phyloP scores from a whole-genome alignment of 2,329 filamentous ascomycete genomes.

The Cryphonectria carpinicola region DNA sequence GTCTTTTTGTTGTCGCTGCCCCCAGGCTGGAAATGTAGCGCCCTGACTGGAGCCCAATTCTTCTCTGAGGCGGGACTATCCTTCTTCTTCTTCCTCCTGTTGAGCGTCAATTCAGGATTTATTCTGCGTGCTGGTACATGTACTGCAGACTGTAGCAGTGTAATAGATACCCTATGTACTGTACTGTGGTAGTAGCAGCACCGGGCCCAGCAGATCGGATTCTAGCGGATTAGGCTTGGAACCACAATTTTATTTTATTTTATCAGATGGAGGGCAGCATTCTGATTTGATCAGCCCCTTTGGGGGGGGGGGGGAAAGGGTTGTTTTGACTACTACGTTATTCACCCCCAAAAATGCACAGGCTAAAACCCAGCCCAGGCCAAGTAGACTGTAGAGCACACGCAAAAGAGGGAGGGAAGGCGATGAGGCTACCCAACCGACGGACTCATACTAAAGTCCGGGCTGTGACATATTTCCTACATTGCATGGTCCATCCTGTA shows the following conservation, averaged over 20 bases:
- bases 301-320: neutral
- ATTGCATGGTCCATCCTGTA: neutral
- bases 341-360: neutral
- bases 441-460: neutral
- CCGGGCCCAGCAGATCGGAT: neutral
- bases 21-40: neutral
- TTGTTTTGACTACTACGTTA: neutral
- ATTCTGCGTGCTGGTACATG: too few species aligned
- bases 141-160: neutral
- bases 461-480: neutral
- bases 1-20: neutral
- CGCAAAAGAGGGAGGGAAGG: neutral
- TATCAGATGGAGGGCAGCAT: conserved; percentile 10
- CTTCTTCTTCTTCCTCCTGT: too few species aligned
- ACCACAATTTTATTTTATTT: conserved; percentile 7
- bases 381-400: too few species aligned
- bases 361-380: neutral
- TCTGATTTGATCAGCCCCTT: neutral
- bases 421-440: neutral
- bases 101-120: too few species aligned
- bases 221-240: neutral
- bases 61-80: neutral
- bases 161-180: neutral
- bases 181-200: neutral
- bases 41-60: neutral